Evolutionary conservation across 2,329 filamentous ascomycete species (phyloP), one percentile per base, ranked within the genome.

Genomic region (Pseudogymnoascus pannorum): DNA sequence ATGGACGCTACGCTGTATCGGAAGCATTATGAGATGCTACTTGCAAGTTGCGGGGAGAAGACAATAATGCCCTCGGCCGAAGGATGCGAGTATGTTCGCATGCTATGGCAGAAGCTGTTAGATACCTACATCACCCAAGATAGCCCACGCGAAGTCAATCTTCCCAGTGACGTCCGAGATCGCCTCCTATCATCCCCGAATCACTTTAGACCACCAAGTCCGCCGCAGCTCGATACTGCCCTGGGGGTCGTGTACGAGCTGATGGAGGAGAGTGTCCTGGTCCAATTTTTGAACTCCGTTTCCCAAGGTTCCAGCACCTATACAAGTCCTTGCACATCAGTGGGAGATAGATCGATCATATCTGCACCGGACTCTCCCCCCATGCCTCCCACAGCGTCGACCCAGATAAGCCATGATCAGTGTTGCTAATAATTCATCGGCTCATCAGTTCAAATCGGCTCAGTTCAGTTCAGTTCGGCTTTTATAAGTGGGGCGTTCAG

Each of bases 261-360:
- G 61, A 97, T 99, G 92, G 95, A 96, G 69, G 94, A 97, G 72
- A 97, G 92, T 3, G 90, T 97, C 0, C 80, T 97, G 59, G 87
- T 96, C 0, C 92, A 92, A 0, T 97, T 97, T 72, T 80, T 97
- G 60, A 93, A 96, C 65, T 70, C 70, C 8, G 66, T 72, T 3
- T 64, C 20, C 65, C 67, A 67, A 60, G 66, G 63, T 2, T 51
- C 67, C 2, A 68, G 69, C 11, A 64, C 66, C 2, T 62, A 63
- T 36, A 57, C 63, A 20, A 68, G 64, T 58, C 69, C 69, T 16
- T 72, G 70, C 69, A 64, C 66, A 14, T 72, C 70, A 29, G 26
- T 29, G 26, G 26, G 26, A 7, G 26, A 29, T 7, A 29, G 4
- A 29, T 29, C 26, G 26, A 29, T 29, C 7, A 7, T 29, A 29